These are phyloP conservation scores for Leccinum aurantiacum DNA, from an alignment of 768 basidiomycete species.

Conservation along the genomic window DNA sequence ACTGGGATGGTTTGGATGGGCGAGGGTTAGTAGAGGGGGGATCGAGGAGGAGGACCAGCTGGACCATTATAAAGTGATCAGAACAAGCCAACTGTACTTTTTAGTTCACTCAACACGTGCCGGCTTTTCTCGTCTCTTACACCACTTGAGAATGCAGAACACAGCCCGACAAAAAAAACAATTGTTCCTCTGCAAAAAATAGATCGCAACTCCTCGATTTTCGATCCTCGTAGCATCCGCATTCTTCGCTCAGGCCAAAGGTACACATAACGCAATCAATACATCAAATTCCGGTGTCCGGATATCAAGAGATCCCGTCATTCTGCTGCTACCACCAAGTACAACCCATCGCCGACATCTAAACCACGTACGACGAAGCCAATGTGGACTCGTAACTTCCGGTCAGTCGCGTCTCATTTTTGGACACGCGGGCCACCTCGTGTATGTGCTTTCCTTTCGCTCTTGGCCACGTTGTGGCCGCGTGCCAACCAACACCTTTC, in stretches of 20 bases:
- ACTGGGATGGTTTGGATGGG: neutral
- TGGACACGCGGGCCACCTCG: neutral
- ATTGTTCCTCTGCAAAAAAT: neutral
- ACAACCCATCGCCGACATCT: neutral
- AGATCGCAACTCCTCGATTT: neutral
- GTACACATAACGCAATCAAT: neutral
- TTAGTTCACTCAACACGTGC: slow-evolving; percentile 29
- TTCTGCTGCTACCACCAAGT: neutral
- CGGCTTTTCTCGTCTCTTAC: neutral
- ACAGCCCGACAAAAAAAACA: neutral
- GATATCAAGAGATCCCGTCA: neutral
- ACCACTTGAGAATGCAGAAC: neutral
- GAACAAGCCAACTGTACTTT: slow-evolving; percentile 28
- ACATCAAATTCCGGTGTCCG: neutral
- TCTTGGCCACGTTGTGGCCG: neutral
- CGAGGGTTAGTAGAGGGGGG: neutral
- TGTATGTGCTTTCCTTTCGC: neutral
- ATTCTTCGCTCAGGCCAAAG: slow-evolving; percentile 4
- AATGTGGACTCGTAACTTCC: neutral
- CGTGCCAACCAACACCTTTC: neutral
- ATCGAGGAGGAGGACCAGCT: slow-evolving; percentile 6
- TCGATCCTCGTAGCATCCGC: neutral
- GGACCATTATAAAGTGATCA: slow-evolving; percentile 31
- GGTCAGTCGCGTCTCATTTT: neutral
- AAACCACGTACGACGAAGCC: neutral